Percentiles rank a stretch among this genome's conserved stretches.
Evolutionary conservation across 345 rosid species (phyloP).

Genomic region (Iberis pinnata): DNA sequence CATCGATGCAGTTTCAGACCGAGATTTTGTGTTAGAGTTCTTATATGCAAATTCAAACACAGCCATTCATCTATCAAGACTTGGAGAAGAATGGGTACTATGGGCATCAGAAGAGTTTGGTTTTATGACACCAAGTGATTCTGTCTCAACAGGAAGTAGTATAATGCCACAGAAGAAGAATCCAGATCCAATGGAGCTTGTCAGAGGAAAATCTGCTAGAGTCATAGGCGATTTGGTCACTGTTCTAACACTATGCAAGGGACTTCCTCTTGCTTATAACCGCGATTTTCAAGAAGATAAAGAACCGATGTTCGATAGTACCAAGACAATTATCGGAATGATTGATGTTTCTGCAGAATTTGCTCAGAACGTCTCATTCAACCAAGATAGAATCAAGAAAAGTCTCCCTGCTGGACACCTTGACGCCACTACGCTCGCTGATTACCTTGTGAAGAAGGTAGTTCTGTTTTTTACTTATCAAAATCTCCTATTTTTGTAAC

Average conservation of each 20-base stretch:
- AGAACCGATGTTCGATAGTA: slow-evolving; percentile 86
- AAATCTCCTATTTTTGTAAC: not conserved
- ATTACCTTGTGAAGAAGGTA: slow-evolving; percentile 90
- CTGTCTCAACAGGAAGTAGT: slow-evolving; percentile 93
- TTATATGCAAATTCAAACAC: slow-evolving; percentile 65
- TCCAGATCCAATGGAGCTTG: slow-evolving; percentile 99
- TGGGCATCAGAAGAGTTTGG: slow-evolving; percentile 99
- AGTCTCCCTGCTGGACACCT: slow-evolving; percentile 88
- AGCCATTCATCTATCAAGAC: slow-evolving; percentile 79
- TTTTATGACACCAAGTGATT: slow-evolving; percentile 77
- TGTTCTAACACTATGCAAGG: slow-evolving; percentile 83
- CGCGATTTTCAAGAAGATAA: slow-evolving; percentile 98
- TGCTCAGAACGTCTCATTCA: slow-evolving; percentile 76
- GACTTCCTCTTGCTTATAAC: slow-evolving; percentile 93
- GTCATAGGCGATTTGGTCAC: slow-evolving; percentile 78
- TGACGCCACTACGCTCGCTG: slow-evolving; percentile 95
- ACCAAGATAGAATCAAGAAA: slow-evolving; percentile 51
- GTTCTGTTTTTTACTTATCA: not conserved
- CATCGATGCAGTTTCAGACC: slow-evolving; percentile 93
- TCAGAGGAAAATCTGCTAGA: slow-evolving; percentile 87
- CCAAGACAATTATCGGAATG: slow-evolving; percentile 76
- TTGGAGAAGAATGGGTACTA: slow-evolving; percentile 97
- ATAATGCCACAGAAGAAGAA: slow-evolving; percentile 99
- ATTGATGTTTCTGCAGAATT: slow-evolving; percentile 92
- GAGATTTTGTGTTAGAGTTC: slow-evolving; percentile 86